Base-by-base conservation (phyloP, 768 basidiomycete species). In the Macrolepiota fuliginosa region DNA sequence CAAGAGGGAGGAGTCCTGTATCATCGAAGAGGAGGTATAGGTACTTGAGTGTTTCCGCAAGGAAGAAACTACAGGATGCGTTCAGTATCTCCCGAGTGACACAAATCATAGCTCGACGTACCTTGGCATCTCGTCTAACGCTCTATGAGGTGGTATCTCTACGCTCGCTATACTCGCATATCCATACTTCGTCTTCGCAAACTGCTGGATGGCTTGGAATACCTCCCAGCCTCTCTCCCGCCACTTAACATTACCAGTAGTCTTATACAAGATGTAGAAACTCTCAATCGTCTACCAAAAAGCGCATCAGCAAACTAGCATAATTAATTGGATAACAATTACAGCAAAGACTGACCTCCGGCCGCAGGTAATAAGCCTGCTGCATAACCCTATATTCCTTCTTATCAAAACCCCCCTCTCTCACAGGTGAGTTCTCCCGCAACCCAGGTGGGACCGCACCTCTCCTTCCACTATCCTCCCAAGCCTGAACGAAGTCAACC, bases 11-110 rank as follows among this genome's bases (percentile, higher is more conserved):
- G 10, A 81, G 72, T 56, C 91, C 88, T 1, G 82, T 81, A 27
- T 90, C 84, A 54, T 75, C 77, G 72, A 90, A 92, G 46, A 90
- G 71, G 32, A 92, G 76, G 71, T 85, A 86, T 24, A 90, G 77
- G 70, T 91, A 91, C 71, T 90, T 90, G 54, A 91, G 73, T 69
- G 80, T 81, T 67, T 81, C 79, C 7, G 78, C 80, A 40, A 81
- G 68, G 71, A 81, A 81, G 66, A 73, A 79, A 56, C 80, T 79
- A 56, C 1, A 40, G 4, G 12, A 49, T 9, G 10, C 24, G n/a
- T 4, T 49, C 9, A 49, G 47, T 49, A 4, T 24, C 10, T 49
- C 15, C 29, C 52, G 45, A 25, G 15, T 25, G 13, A 47, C 46
- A 17, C 13, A 17, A 39, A 36, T 1, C 50, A n/a, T 3, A 32